Evolutionary conservation across 1,139 yeast genomes (phyloP).

Genomic region (Yamadazyma sp.): DNA sequence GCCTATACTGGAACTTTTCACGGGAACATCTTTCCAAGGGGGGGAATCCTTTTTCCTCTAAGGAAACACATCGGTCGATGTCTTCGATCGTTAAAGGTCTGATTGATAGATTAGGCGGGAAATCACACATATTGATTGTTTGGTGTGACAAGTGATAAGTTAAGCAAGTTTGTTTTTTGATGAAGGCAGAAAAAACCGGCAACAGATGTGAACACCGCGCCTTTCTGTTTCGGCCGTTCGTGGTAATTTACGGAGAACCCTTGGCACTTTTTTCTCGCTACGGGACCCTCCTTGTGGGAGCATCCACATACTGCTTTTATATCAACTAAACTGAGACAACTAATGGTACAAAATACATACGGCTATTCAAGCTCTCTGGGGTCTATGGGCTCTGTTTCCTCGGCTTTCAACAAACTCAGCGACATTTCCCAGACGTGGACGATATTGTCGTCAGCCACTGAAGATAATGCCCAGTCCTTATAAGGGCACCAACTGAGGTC

Average conservation of each 20-base stretch:
- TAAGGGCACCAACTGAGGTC: slow-evolving; percentile 72
- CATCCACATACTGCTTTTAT: too few species aligned
- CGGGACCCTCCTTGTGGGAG: too few species aligned
- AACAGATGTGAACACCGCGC: too few species aligned
- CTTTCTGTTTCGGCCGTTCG: too few species aligned
- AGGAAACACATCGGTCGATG: slow-evolving; percentile 53
- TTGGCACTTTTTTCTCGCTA: too few species aligned
- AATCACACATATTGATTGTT: slow-evolving; percentile 36
- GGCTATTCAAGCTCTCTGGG: slow-evolving; percentile 15
- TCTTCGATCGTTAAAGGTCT: slow-evolving; percentile 80
- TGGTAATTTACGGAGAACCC: too few species aligned
- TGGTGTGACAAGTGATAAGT: background rate
- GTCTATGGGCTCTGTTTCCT: slow-evolving; percentile 22
- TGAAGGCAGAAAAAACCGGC: background rate
- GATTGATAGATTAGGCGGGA: slow-evolving; percentile 66
- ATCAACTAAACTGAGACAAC: too few species aligned
- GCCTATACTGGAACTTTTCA: slow-evolving; percentile 67
- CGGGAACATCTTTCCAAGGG: slow-evolving; percentile 63
- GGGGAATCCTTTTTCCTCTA: slow-evolving; percentile 68
- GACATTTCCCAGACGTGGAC: slow-evolving; percentile 77
- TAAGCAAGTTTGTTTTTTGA: background rate
- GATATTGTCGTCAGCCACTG: slow-evolving; percentile 75
- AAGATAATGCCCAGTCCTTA: slow-evolving; percentile 71
- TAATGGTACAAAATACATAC: too few species aligned
- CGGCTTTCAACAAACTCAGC: slow-evolving; percentile 45